These are phyloP conservation scores for Mucor racemosus DNA, from an alignment of 371 early-diverging fungal species.

Conservation along the genomic window DNA sequence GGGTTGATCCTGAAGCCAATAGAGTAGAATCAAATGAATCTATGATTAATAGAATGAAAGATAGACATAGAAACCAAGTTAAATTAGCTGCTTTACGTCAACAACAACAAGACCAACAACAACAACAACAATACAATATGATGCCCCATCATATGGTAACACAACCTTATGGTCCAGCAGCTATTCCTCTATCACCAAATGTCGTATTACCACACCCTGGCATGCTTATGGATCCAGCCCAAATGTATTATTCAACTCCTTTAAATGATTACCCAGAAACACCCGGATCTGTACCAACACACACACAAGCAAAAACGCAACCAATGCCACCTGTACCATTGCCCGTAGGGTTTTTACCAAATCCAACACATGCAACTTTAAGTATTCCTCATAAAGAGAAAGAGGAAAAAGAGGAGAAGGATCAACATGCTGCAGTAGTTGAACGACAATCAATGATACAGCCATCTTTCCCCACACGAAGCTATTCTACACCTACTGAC, in stretches of 20 bases:
- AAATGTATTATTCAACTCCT: slow-evolving; percentile 20
- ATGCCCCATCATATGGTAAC: slow-evolving; percentile 23
- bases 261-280: not conserved
- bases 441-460: not conserved
- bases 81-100: slow-evolving; percentile 44
- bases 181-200: slow-evolving; percentile 2
- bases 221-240: slow-evolving; percentile 26
- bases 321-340: slow-evolving; percentile 2
- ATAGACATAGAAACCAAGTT: slow-evolving; percentile 47
- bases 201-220: slow-evolving; percentile 36
- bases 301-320: not conserved
- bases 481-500: not conserved
- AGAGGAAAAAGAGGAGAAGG: not conserved
- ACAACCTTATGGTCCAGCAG: slow-evolving; percentile 26
- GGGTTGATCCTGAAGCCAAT: slow-evolving; percentile 41
- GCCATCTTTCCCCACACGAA: not conserved
- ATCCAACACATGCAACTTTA: slow-evolving; percentile 10
- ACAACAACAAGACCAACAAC: slow-evolving; percentile 12
- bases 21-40: slow-evolving; percentile 35
- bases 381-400: slow-evolving; percentile 5
- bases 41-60: slow-evolving; percentile 50
- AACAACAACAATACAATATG: not conserved
- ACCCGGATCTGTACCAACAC: not conserved
- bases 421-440: not conserved
- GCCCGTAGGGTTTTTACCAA: slow-evolving; percentile 13